phyloP scores from a whole-genome alignment of 2,329 filamentous ascomycete genomes.

The Plectosphaerella cucumerina region DNA sequence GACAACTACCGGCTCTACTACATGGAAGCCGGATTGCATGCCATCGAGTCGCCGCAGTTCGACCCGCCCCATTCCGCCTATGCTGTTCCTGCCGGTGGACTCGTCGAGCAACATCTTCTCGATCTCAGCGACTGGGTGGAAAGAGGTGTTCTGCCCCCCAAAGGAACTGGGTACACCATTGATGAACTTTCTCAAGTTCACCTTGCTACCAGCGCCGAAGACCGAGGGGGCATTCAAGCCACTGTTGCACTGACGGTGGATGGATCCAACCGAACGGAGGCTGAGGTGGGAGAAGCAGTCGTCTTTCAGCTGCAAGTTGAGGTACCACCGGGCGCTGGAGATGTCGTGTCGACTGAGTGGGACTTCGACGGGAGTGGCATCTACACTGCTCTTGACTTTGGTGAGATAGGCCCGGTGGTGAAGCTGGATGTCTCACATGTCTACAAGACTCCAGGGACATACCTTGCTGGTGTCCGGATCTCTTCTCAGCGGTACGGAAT shows the following conservation, averaged over 20 bases:
- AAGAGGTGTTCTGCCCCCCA: conserved; percentile 5
- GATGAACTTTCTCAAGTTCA: neutral
- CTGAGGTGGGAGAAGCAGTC: conserved; percentile 1
- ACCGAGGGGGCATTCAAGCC: conserved; percentile 16
- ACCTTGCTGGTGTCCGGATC: neutral
- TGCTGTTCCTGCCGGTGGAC: conserved; percentile 7
- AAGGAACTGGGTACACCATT: conserved; percentile 6
- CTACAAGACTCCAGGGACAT: neutral
- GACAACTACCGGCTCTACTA: conserved; percentile 16
- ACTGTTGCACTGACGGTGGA: conserved; percentile 4
- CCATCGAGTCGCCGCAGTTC: neutral
- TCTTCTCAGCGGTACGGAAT: neutral
- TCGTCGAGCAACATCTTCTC: conserved; percentile 12
- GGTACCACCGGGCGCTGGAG: conserved; percentile 5
- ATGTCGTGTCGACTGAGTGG: conserved; percentile 12
- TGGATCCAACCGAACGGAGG: neutral
- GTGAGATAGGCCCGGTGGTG: neutral
- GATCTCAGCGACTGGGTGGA: conserved; percentile 16
- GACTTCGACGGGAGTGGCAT: conserved; percentile 5
- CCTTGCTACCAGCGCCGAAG: neutral
- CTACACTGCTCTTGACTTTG: neutral
- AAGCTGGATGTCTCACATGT: neutral
- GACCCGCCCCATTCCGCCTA: neutral
- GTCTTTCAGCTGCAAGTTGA: conserved; percentile 2
- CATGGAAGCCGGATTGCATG: conserved; percentile 15